Base-by-base conservation (phyloP, 345 rosid species). In the Murraya paniculata region DNA sequence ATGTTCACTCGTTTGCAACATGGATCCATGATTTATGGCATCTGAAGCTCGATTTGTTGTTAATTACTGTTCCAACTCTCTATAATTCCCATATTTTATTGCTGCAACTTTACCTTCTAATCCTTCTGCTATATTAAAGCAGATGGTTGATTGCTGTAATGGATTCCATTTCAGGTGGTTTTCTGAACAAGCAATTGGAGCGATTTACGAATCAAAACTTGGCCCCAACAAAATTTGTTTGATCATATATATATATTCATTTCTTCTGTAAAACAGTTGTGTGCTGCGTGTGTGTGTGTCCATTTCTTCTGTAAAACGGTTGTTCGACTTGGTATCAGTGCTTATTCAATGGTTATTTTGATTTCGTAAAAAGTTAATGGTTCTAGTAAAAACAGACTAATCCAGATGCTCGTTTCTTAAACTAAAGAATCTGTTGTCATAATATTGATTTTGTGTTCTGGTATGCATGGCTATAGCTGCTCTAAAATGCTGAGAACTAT, bases 161-260 rank as follows among this genome's bases (percentile, higher is more conserved):
- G 31, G 64, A 79, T 70, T 71, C 71, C 36, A 77, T 78, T 81
- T 13, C 83, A 88, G 91, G 90, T 76, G 87, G 83, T 48, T 83
- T 84, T 76, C 81, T 71, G 6, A 80, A 81, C 82, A 88, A 85
- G 81, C 83, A 80, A 82, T 61, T 81, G 39, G 86, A 78, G 28
- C 61, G 71, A 39, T 19, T 82, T 35, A 87, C 78, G 79, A 73
- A 35, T 31, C 68, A 79, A 18, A 77, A 79, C 83, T 71, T 73
- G 24, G 71, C 78, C 53, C 78, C 74, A 6, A 73, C 82, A 50
- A 89, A 80, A 83, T 87, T 56, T 67, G 61, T 31, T 35, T 68
- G 62, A 62, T 19, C 38, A 35, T 72, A 36, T 11, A 27, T 48
- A 33, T 48, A 19, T 4, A 18, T 33, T 18, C 8, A 71, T 21